A percentile compares a stretch with the other conserved stretches of the same genome.
Evolutionary conservation across 163 green algal genomes (phyloP).

Genomic region (Scenedesmus sp.): DNA sequence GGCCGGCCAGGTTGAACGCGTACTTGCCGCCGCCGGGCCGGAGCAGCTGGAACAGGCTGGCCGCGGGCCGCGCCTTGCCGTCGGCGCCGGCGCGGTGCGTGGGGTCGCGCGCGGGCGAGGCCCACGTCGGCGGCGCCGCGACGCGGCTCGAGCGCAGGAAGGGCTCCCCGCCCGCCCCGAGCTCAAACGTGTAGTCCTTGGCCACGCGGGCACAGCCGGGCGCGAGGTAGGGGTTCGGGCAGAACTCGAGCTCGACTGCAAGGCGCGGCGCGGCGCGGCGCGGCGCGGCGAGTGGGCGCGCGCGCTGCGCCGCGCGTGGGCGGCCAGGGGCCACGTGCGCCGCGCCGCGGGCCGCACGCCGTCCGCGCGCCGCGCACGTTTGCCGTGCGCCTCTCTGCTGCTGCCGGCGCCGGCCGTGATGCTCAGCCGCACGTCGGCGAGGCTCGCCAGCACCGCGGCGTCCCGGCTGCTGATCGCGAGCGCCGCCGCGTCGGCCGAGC

Average conservation of each 20-base stretch:
- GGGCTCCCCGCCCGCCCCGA: neutral
- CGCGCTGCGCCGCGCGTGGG: no score
- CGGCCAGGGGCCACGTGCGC: no score
- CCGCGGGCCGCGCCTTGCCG: slow-evolving; percentile 17
- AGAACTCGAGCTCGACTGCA: slow-evolving; percentile 48
- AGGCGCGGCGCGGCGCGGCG: no score
- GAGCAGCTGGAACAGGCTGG: slow-evolving; percentile 46
- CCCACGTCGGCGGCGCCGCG: slow-evolving; percentile 12
- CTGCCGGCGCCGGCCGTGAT: neutral
- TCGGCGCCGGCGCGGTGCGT: slow-evolving; percentile 17
- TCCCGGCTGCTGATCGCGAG: slow-evolving; percentile 39
- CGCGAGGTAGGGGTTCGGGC: slow-evolving; percentile 16
- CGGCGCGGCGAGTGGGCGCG: no score
- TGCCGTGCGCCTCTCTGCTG: slow-evolving; percentile 17
- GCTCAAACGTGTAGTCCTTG: slow-evolving; percentile 41
- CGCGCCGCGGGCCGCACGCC: no score
- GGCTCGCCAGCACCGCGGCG: slow-evolving; percentile 34
- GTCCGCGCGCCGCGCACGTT: neutral
- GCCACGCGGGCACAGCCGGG: neutral
- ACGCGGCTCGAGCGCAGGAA: slow-evolving; percentile 23
- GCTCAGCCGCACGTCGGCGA: slow-evolving; percentile 38
- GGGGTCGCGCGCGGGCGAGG: slow-evolving; percentile 4
- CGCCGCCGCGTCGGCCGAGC: slow-evolving; percentile 24
- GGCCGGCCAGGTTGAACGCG: slow-evolving; percentile 37
- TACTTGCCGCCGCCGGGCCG: slow-evolving; percentile 38